Conservation (phyloP, 2,329 filamentous ascomycete species). For the Aureobasidium vineae region DNA sequence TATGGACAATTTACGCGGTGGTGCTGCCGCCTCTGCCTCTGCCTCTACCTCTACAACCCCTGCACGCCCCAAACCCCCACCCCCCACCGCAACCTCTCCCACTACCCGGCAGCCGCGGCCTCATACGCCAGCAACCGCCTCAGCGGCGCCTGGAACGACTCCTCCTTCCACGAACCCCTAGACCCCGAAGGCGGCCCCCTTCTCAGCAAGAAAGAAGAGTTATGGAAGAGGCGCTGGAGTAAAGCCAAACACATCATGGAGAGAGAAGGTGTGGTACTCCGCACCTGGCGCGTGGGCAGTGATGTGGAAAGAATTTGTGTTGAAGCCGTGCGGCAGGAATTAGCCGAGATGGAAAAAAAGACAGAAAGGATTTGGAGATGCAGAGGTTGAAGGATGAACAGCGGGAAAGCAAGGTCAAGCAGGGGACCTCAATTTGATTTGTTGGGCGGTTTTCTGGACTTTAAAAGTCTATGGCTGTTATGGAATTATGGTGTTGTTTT, state of each 20-base stretch:
- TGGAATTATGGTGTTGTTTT: too few species aligned
- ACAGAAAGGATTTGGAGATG: constrained; percentile 23
- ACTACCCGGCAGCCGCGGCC: constrained; percentile 41
- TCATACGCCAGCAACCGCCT: constrained; percentile 43
- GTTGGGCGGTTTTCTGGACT: too few species aligned
- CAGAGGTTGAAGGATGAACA: neutral
- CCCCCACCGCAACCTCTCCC: constrained; percentile 41
- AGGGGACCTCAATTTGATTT: neutral
- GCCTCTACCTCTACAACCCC: neutral
- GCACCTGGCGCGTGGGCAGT: constrained; percentile 69
- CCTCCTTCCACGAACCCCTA: constrained; percentile 23
- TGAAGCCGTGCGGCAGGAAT: constrained; percentile 59
- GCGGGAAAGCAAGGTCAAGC: neutral
- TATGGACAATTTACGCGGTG: constrained; percentile 14
- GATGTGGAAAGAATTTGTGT: constrained; percentile 68
- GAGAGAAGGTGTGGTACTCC: constrained; percentile 63
- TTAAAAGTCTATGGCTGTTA: too few species aligned
- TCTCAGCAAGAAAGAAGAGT: constrained; percentile 66
- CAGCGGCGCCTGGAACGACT: constrained; percentile 33
- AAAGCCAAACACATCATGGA: constrained; percentile 63
- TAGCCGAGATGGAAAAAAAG: constrained; percentile 44
- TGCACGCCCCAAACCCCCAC: constrained; percentile 39
- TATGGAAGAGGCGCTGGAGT: constrained; percentile 68
- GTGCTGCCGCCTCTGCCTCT: neutral
- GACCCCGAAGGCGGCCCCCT: constrained; percentile 32